A percentile compares a stretch with the other conserved stretches of the same genome.
These are phyloP conservation scores for Dicorynia guianensis DNA, from an alignment of 306 rosid genomes.

Conservation along the genomic window DNA sequence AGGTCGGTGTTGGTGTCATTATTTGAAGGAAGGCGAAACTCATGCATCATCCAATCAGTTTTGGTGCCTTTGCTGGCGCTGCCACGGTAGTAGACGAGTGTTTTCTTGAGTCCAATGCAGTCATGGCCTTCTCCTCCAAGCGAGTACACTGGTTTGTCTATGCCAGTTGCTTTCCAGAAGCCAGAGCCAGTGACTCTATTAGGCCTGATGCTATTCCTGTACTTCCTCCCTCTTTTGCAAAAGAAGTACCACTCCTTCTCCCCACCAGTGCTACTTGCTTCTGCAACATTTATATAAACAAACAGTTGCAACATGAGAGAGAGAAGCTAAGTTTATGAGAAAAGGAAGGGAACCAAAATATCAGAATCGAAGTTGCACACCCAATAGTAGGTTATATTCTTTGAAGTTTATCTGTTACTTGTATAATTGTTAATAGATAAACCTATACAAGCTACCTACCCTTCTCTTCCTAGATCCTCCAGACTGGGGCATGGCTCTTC, in stretches of 20 bases:
- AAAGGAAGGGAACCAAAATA: too few relatives aligned
- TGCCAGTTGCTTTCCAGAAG: constrained; percentile 96
- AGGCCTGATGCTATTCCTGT: constrained; percentile 87
- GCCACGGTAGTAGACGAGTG: constrained; percentile 87
- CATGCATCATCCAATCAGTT: constrained; percentile 99
- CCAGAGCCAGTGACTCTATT: constrained; percentile 89
- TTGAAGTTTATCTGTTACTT: too few relatives aligned
- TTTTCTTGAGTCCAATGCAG: constrained; percentile 89
- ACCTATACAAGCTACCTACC: too few relatives aligned
- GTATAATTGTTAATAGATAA: too few relatives aligned
- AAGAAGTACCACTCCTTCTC: constrained; percentile 84
- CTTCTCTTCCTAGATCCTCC: too few relatives aligned
- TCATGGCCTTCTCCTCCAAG: constrained; percentile 51
- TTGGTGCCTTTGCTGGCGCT: constrained; percentile 90
- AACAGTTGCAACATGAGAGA: not conserved
- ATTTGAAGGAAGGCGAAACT: constrained; percentile 80
- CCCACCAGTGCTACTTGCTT: constrained; percentile 41
- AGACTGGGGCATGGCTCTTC: too few relatives aligned
- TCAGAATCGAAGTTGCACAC: too few relatives aligned
- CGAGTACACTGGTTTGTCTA: constrained; percentile 55
- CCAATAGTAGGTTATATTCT: too few relatives aligned
- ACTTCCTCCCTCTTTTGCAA: constrained; percentile 91
- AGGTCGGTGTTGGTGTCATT: not conserved
- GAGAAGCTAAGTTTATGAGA: too few relatives aligned
- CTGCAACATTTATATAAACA: constrained; percentile 37